These are phyloP conservation scores for Onygenales sp. DNA, from an alignment of 2,329 filamentous ascomycete genomes.

Conservation along the genomic window DNA sequence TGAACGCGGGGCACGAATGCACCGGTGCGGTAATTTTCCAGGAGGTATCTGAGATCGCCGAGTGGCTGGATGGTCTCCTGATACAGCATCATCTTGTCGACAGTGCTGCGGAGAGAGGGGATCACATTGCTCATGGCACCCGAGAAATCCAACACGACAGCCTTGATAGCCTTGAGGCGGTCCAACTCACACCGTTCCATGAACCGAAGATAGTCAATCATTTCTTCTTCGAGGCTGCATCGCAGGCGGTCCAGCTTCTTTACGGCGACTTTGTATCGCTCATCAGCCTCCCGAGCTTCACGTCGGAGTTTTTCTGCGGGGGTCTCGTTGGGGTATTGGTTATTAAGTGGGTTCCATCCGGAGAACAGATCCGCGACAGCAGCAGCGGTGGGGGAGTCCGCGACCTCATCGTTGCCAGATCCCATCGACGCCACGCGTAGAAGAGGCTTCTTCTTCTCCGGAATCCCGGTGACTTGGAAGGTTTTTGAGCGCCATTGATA, in stretches of 20 bases:
- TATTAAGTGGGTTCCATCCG: constrained; percentile 89
- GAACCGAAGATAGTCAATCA: constrained; percentile 85
- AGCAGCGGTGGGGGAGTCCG: constrained; percentile 73
- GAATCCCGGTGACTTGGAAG: constrained; percentile 78
- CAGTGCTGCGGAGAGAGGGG: constrained; percentile 84
- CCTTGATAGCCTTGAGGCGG: constrained; percentile 94
- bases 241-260: constrained; percentile 80
- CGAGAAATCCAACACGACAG: constrained; percentile 93
- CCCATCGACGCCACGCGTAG: constrained; percentile 66
- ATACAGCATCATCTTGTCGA: constrained; percentile 98
- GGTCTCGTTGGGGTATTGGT: constrained; percentile 86
- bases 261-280: constrained; percentile 82
- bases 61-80: constrained; percentile 96
- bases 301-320: constrained; percentile 74
- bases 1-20: constrained; percentile 84
- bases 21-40: constrained; percentile 95
- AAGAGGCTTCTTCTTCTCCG: constrained; percentile 71
- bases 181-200: constrained; percentile 96
- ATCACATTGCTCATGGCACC: constrained; percentile 97
- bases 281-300: constrained; percentile 83
- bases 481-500: constrained; percentile 95
- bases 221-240: constrained; percentile 91
- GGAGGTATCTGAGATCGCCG: constrained; percentile 80
- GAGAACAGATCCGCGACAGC: constrained; percentile 81
- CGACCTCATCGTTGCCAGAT: constrained; percentile 45